phyloP scores from a whole-genome alignment of 192 early-diverging fungal species.

The Coemansia nantahalensis region DNA sequence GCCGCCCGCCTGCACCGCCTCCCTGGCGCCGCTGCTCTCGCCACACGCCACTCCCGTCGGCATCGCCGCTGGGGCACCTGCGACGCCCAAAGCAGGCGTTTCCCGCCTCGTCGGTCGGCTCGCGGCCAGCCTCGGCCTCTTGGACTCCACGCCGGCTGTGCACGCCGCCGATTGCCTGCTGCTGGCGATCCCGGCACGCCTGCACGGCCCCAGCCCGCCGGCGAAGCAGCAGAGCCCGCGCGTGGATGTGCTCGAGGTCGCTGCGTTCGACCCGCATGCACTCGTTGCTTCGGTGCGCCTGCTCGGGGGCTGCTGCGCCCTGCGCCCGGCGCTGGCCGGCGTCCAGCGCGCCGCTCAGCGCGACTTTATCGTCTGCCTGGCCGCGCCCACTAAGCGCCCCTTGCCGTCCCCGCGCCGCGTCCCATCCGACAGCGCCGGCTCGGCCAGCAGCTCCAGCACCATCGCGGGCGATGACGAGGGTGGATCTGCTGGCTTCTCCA shows the following conservation, averaged over 20 bases:
- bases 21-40: constrained; percentile 1
- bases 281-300: neutral
- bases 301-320: constrained; percentile 8
- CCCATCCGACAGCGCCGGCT: no score
- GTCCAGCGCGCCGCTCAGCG: constrained; percentile 4
- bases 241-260: constrained; percentile 8
- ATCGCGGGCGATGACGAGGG: neutral
- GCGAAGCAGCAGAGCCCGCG: neutral
- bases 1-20: neutral
- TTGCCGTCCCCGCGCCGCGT: neutral
- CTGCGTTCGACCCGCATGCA: neutral
- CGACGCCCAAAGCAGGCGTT: neutral
- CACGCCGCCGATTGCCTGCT: constrained; percentile 5
- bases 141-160: neutral
- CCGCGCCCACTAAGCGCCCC: neutral
- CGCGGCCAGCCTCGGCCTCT: constrained; percentile 3
- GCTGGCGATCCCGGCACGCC: neutral
- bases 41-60: neutral
- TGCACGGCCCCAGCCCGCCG: neutral
- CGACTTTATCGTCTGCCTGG: neutral
- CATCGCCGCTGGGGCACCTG: no score
- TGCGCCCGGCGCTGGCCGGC: constrained; percentile 12
- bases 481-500: no score
- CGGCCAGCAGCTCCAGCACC: no score
- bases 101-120: constrained; percentile 9